Conservation (phyloP, 306 rosid genomes). For the Prinsepia uniflora region DNA sequence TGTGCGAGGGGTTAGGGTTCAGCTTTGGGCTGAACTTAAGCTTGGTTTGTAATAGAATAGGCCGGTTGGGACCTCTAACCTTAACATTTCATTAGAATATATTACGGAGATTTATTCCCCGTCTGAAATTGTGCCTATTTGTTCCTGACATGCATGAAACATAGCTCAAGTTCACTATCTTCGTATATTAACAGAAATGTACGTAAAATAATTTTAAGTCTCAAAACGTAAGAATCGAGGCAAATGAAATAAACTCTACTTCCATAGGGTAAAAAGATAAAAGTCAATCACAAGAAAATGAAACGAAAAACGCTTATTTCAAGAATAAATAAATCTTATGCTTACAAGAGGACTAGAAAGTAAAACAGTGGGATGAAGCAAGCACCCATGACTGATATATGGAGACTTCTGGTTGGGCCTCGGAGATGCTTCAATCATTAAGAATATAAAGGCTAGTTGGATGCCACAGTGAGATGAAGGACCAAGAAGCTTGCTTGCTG, state of each 20-base stretch:
- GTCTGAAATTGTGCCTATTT: conserved; percentile 1
- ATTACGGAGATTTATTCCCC: conserved; percentile 26
- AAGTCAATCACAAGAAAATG: neutral
- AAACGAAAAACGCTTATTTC: neutral
- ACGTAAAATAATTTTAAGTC: no score
- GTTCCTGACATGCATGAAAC: neutral
- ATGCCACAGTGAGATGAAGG: neutral
- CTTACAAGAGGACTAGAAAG: neutral
- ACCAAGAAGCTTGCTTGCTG: neutral
- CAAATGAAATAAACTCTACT: neutral
- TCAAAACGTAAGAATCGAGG: neutral
- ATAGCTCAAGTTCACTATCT: conserved; percentile 19
- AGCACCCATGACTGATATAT: neutral
- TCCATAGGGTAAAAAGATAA: neutral
- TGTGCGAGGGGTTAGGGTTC: conserved; percentile 43
- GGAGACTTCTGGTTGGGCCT: neutral
- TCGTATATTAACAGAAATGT: neutral
- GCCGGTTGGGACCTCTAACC: conserved; percentile 31
- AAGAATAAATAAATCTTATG: neutral
- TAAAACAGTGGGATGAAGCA: neutral
- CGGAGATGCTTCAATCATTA: neutral
- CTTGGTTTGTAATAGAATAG: conserved; percentile 26
- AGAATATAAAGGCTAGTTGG: neutral
- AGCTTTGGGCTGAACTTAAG: conserved; percentile 71
- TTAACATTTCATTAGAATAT: conserved; percentile 30